phyloP scores from a whole-genome alignment of 2,329 filamentous ascomycete species.

The Podosphaera aphanis region DNA sequence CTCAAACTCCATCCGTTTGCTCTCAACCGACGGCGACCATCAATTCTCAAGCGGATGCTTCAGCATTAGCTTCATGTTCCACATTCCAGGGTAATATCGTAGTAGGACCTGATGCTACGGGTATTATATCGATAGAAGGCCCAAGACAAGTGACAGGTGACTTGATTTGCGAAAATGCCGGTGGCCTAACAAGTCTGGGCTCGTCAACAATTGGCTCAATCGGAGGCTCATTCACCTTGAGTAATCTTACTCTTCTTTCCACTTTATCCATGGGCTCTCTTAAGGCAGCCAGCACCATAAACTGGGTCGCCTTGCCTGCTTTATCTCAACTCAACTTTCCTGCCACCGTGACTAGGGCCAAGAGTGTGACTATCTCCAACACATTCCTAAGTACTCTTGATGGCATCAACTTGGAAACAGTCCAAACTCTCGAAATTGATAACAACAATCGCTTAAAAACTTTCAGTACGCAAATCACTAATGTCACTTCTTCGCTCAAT shows the following conservation, averaged over 20 bases:
- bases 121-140: constrained; percentile 33
- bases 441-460: constrained; percentile 66
- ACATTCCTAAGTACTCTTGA: constrained; percentile 58
- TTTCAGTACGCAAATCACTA: constrained; percentile 56
- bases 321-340: constrained; percentile 35
- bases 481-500: constrained; percentile 45
- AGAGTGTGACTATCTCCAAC: constrained; percentile 55
- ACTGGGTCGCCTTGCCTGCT: constrained; percentile 46
- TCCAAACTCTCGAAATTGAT: constrained; percentile 55
- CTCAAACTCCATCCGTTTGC: constrained; percentile 9
- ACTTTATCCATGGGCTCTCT: constrained; percentile 44
- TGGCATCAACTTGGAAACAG: constrained; percentile 58
- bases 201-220: constrained; percentile 40
- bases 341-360: constrained; percentile 39
- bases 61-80: constrained; percentile 10
- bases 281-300: constrained; percentile 38
- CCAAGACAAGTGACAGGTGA: constrained; percentile 31
- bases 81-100: constrained; percentile 16
- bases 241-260: constrained; percentile 43
- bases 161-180: constrained; percentile 33
- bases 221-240: constrained; percentile 43
- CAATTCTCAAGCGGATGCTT: constrained; percentile 14
- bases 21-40: constrained; percentile 14
- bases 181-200: constrained; percentile 38
- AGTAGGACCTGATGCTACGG: constrained; percentile 13